Evolutionary conservation across 2,329 filamentous ascomycete genomes (phyloP), one percentile per base, ranked within the genome.

Genomic region (Talaromyces sp.): DNA sequence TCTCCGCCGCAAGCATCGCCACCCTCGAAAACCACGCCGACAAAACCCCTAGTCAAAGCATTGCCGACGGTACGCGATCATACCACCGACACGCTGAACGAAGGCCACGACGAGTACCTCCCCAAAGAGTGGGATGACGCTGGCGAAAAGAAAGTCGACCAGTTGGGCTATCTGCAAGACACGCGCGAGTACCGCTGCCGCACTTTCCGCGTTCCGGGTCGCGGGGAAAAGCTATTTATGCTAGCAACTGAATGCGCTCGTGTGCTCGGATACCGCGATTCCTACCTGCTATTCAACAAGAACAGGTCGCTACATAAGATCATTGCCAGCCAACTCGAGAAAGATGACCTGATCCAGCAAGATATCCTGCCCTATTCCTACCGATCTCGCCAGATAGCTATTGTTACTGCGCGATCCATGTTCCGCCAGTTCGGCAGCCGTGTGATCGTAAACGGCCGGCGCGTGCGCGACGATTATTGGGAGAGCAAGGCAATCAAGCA

Each of bases 211-310:
- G 93, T 99, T 4, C 92, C 93, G 19, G 88, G 96, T 70, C 84
- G 95, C 68, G 92, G 91, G 30, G 89, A 96, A 67, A 97, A 97
- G 77, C 84, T 98, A 6, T 99, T 98, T 78, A 99, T 99, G 95
- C 85, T 99, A 58, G 95, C 95, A 39, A 99, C 95, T 17, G 95
- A 99, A 77, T 98, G 95, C 73, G 95, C 95, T 27, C 87, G 95
- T 67, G 92, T 97, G 4, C 82, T 98, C 25, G 91, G 92, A 54
- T 99, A 99, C 74, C 86, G 95, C 64, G 95, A 99, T 75, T 97
- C 93, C n/a, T 99, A 99, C 74, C 82, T 99, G 39, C 81, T 99
- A 17, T 99, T 99, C 81, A 98, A 98, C 84, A 97, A 98, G 80
- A 98, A 99, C 75, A 85, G 93, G 66, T 98, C 95, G 2, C 81